These are phyloP conservation scores for Verticillium isaacii DNA, from an alignment of 2,329 filamentous ascomycete species.

Conservation along the genomic window DNA sequence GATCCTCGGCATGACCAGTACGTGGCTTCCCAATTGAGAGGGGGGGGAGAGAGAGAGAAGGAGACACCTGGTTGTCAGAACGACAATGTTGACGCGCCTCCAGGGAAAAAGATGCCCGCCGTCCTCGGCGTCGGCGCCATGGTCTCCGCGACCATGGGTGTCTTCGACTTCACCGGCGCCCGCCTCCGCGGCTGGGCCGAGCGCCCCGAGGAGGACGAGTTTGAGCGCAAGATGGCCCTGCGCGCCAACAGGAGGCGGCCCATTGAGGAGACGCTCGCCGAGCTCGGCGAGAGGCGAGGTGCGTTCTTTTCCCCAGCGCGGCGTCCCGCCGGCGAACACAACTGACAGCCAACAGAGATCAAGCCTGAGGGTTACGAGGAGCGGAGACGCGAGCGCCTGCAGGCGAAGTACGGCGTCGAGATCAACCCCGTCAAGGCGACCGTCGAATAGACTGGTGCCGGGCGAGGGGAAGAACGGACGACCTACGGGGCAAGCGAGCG, in stretches of 20 bases:
- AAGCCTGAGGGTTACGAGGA: slow-evolving; percentile 78
- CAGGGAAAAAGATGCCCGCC: slow-evolving; percentile 56
- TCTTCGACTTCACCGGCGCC: slow-evolving; percentile 65
- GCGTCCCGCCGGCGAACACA: not conserved
- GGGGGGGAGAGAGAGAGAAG: too few species aligned
- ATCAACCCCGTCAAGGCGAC: slow-evolving; percentile 61
- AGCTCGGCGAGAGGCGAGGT: slow-evolving; percentile 87
- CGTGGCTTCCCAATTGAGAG: slow-evolving; percentile 20
- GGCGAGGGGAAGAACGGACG: not conserved
- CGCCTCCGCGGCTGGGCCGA: slow-evolving; percentile 41
- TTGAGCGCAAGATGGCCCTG: slow-evolving; percentile 68
- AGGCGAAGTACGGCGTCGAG: slow-evolving; percentile 84
- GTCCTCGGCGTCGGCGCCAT: slow-evolving; percentile 62
- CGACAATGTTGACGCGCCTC: slow-evolving; percentile 5
- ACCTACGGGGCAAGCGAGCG: not conserved
- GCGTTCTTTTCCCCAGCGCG: slow-evolving; percentile 21
- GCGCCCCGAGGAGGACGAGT: slow-evolving; percentile 61
- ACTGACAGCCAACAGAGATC: slow-evolving; percentile 50
- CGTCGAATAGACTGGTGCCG: slow-evolving; percentile 28
- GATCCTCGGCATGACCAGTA: slow-evolving; percentile 69
- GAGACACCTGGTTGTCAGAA: not conserved
- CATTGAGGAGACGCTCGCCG: slow-evolving; percentile 71
- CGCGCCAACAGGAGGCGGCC: slow-evolving; percentile 71
- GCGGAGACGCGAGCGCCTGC: slow-evolving; percentile 73
- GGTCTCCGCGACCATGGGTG: slow-evolving; percentile 53